These are phyloP conservation scores for Salvia rosmarinus DNA, from an alignment of 257 asterid genomes.

Conservation along the genomic window DNA sequence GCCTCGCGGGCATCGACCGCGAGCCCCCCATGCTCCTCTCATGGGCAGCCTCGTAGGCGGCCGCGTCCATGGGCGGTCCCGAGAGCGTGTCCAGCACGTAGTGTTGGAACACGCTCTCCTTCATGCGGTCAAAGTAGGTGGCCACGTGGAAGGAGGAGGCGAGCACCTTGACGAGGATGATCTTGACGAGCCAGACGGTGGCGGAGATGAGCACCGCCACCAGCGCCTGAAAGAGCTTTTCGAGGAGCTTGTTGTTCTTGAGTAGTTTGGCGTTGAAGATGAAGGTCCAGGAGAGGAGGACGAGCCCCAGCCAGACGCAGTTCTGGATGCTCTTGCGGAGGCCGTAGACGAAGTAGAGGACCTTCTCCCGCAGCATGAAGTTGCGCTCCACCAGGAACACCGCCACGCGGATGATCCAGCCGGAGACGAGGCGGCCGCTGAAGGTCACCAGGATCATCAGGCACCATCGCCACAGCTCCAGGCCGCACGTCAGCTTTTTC, in stretches of 20 bases:
- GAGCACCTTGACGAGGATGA: constrained; percentile 50
- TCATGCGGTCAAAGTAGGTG: constrained; percentile 63
- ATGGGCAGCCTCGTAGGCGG: constrained; percentile 37
- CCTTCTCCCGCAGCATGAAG: constrained; percentile 61
- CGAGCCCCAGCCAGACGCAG: constrained; percentile 61
- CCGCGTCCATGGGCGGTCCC: constrained; percentile 55
- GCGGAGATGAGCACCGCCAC: constrained; percentile 53
- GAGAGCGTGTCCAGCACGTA: constrained; percentile 57
- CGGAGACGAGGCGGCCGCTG: constrained; percentile 65
- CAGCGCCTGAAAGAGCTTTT: constrained; percentile 47
- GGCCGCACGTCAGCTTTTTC: constrained; percentile 33
- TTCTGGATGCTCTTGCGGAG: constrained; percentile 56
- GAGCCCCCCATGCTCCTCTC: constrained; percentile 28
- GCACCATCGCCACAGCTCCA: constrained; percentile 59
- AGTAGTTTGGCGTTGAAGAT: constrained; percentile 48
- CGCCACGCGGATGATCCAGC: constrained; percentile 42
- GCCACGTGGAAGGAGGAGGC: constrained; percentile 66
- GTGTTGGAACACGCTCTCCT: constrained; percentile 61
- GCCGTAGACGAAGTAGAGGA: constrained; percentile 59
- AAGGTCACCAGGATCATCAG: constrained; percentile 50
- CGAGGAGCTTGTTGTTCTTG: constrained; percentile 39
- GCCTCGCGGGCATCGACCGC: constrained; percentile 40
- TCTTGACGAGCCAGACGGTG: constrained; percentile 62
- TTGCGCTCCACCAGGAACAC: constrained; percentile 58
- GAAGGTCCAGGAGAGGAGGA: constrained; percentile 53